Evolutionary conservation across 176 grass and related monocot genomes (phyloP).

Genomic region (Oryza nivara): DNA sequence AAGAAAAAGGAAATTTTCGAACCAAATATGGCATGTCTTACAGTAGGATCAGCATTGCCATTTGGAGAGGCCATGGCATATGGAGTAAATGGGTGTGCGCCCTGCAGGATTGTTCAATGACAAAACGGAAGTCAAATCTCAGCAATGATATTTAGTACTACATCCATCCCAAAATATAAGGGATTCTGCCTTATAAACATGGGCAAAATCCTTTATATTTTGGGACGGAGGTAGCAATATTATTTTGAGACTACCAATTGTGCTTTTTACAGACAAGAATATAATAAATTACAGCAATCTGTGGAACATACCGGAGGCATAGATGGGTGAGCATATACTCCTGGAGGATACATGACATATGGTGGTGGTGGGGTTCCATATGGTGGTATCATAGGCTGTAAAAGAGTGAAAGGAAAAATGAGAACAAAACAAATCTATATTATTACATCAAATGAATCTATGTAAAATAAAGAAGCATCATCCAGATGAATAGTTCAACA

Average conservation of each 20-base stretch:
- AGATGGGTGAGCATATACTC: conserved; percentile 91
- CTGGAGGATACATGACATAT: conserved; percentile 94
- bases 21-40: conserved; percentile 52
- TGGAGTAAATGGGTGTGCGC: conserved; percentile 77
- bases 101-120: conserved; percentile 56
- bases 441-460: neutral
- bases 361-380: conserved; percentile 74
- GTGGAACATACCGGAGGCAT: conserved; percentile 74
- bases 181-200: too few relatives aligned
- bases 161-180: too few relatives aligned
- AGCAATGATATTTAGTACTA: conserved; percentile 17
- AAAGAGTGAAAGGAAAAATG: conserved; percentile 9
- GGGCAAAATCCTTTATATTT: too few relatives aligned
- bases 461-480: neutral
- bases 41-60: conserved; percentile 70
- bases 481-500: neutral
- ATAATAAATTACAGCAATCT: conserved; percentile 29
- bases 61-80: conserved; percentile 73
- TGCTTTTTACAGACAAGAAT: neutral
- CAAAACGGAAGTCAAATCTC: conserved; percentile 30
- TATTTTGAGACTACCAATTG: neutral
- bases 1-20: conserved; percentile 11
- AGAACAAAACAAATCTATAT: conserved; percentile 16
- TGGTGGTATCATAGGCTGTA: conserved; percentile 83
- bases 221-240: neutral